Base-by-base conservation (phyloP, 1,284 basidiomycete species). In the Tilletia walkeri region DNA sequence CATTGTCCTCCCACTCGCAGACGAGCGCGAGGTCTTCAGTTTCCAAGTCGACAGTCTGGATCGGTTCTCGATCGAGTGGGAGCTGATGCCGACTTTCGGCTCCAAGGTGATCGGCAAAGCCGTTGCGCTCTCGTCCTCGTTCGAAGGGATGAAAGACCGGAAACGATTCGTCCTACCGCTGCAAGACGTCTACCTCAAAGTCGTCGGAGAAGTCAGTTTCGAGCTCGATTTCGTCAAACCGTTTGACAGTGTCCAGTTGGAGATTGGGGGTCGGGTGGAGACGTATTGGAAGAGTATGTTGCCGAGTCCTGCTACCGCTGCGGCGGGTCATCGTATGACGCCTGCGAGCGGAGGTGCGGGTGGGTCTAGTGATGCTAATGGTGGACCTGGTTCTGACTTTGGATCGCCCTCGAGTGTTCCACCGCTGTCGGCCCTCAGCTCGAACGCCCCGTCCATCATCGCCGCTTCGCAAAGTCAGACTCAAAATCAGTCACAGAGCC, bases 61-160 rank as follows among this genome's bases (percentile, higher is more conserved):
- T 67, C 87, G 88, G 48, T 89, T 98, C 72, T 89, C 90, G 1
- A 86, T 99, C 76, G 93, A 98, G 83, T 93, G 98, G 82, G 97
- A 95, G 50, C 87, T 99, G 36, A 97, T 95, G 86, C 96, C 96
- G 7, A 97, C 93, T 73, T 99, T 99, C 84, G 96, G 96, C n/a
- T 95, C 93, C 41, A 95, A 94, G 85, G 93, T 95, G 47, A 93
- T 99, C 73, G 96, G 95, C 38, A 90, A 95, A 74, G 95, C 94
- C 18, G 90, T 95, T 59, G 92, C 93, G 34, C 86, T 95, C 41
- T 90, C 95, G 2, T 89, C 89, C 2, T 87, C 91, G 66, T 90
- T 92, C 76, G 88, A 89, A 16, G 73, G 74, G 9, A 77, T 82
- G 72, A 76, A 78, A 39, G 78, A 79, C 67, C 76, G 81, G 36